Base-by-base conservation (phyloP, 805 yeast species). In the Nakazawaea pomicola region DNA sequence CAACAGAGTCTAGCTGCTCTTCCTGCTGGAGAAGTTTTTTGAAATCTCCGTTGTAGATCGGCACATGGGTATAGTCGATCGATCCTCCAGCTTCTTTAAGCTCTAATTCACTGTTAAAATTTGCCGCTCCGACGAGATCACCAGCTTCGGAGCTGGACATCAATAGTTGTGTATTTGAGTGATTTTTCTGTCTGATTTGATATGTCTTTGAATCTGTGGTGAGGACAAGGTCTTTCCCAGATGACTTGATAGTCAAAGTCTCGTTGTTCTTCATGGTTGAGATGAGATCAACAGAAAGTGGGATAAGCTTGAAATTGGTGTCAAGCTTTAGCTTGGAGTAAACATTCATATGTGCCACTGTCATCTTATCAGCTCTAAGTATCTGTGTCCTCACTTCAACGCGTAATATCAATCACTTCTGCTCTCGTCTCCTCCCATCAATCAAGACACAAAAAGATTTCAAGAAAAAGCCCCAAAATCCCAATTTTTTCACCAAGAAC, bases 161-260 rank as follows among this genome's bases (percentile, higher is more conserved):
- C 17, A 89, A 46, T 49, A 88, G 56, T n/a, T 85, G 80, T 4
- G 91, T 74, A 57, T 91, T 89, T 6, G 96, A 84, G 58, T 91
- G 97, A 55, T 87, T 86, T 65, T 84, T 81, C 52, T 83, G 90
- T 39, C 87, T 69, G 14, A 89, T 51, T 33, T 68, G 65, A 74
- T 76, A 89, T 0, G 95, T 83, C 38, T 67, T 58, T 21, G 61
- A 48, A 3, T 61, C 49, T 1, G 91, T 74, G 44, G 90, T 82
- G 12, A 88, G 56, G 23, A 77, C 87, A 7, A 85, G 74, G 33
- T 69, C 72, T 21, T 45, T 10, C 6, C 21, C 43, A 1, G 69
- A 50, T 4, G 76, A 56, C 46, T 71, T 73, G 33, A 62, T 41
- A 15, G 41, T 33, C 17, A 61, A 23, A 11, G 16, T 51, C 20